A percentile compares a stretch with the other conserved stretches of the same genome.
Evolutionary conservation across 2,329 filamentous ascomycete genomes (phyloP).

Genomic region (Trichoderma afroharzianum): DNA sequence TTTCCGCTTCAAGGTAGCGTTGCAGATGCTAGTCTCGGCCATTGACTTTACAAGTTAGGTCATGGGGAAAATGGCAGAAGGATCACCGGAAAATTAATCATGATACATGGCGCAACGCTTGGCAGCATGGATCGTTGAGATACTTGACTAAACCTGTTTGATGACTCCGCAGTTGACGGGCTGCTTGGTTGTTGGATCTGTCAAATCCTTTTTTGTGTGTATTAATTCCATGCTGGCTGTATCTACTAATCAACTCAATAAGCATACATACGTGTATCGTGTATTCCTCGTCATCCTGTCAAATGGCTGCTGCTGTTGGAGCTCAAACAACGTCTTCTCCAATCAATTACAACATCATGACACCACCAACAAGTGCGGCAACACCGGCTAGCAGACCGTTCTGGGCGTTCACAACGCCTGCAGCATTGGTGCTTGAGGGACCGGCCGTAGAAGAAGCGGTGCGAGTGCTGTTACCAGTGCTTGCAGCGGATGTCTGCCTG

Average conservation of each 20-base stretch:
- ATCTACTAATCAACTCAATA: background rate
- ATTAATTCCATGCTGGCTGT: background rate
- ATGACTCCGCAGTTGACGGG: background rate
- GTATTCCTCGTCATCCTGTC: background rate
- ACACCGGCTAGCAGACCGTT: conserved; percentile 37
- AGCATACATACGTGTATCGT: background rate
- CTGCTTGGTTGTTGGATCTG: background rate
- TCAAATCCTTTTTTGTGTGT: background rate
- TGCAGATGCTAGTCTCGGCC: conserved; percentile 6
- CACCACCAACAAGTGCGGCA: conserved; percentile 34
- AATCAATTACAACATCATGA: conserved; percentile 31
- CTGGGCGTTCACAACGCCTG: conserved; percentile 30
- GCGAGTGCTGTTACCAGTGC: background rate
- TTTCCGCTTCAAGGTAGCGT: background rate
- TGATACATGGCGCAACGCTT: background rate
- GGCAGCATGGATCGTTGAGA: background rate
- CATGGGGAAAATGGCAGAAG: background rate
- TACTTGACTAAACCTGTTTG: background rate
- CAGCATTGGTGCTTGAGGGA: conserved; percentile 29
- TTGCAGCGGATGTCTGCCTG: conserved; percentile 1
- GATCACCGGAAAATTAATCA: background rate
- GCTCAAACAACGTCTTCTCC: background rate
- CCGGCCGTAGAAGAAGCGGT: conserved; percentile 15
- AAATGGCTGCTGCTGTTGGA: background rate
- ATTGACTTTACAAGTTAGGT: conserved; percentile 6